Evolutionary conservation across 176 grass and related monocot species (phyloP).

Genomic region (Sorghum bicolor): Sorghum_bicolor_NCBIv3 NC_012875.2:42575001-42575500

Average conservation of each 20-base stretch:
- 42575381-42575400: background rate
- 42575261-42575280: background rate
- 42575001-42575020: background rate
- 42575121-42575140: background rate
- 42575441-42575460: background rate
- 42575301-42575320: background rate
- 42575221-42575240: background rate
- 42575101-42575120: background rate
- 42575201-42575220: conserved; percentile 19
- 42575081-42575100: background rate
- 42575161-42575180: background rate
- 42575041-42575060: background rate
- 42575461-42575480: background rate
- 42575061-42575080: background rate
- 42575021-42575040: background rate
- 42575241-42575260: conserved; percentile 6
- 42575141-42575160: background rate
- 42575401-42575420: background rate
- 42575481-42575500: background rate
- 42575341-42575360: background rate
- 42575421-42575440: background rate
- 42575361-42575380: background rate
- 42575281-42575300: background rate
- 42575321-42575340: background rate
- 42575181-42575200: conserved; percentile 5